phyloP scores from a whole-genome alignment of 2,329 filamentous ascomycete genomes.

The Phyllosticta ampelicida region DNA sequence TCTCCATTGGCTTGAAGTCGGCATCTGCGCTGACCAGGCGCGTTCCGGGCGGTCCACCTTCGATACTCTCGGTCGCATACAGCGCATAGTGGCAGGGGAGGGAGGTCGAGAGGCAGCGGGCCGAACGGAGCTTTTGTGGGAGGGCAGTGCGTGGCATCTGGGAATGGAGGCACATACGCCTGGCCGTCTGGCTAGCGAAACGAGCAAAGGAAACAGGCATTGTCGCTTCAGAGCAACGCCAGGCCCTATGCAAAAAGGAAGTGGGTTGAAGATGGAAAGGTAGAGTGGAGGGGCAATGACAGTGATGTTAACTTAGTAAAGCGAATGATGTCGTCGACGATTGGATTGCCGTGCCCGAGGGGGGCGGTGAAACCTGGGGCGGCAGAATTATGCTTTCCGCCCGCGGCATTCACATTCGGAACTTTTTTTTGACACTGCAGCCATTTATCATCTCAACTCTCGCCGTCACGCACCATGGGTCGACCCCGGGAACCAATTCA shows the following conservation, averaged over 20 bases:
- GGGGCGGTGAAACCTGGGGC: background rate
- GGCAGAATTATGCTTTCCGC: background rate
- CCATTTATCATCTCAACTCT: slow-evolving; percentile 11
- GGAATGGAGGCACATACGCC: slow-evolving; percentile 52
- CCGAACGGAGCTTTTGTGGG: slow-evolving; percentile 33
- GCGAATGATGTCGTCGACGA: slow-evolving; percentile 7
- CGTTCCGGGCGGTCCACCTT: background rate
- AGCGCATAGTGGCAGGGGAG: slow-evolving; percentile 53
- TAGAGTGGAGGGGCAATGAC: slow-evolving; percentile 10
- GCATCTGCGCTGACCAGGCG: slow-evolving; percentile 38
- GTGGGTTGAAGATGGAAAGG: background rate
- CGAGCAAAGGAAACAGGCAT: slow-evolving; percentile 65
- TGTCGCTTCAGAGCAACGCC: slow-evolving; percentile 25
- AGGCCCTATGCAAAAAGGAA: slow-evolving; percentile 9
- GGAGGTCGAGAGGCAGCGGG: slow-evolving; percentile 57
- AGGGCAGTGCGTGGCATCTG: slow-evolving; percentile 31
- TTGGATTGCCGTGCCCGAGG: background rate
- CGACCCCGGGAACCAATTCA: slow-evolving; percentile 17
- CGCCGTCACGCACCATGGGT: slow-evolving; percentile 30
- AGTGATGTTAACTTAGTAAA: background rate
- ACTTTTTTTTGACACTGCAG: slow-evolving; percentile 12
- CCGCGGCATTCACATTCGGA: background rate
- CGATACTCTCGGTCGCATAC: slow-evolving; percentile 47
- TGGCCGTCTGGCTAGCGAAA: slow-evolving; percentile 60
- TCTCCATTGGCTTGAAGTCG: slow-evolving; percentile 45